Evolutionary conservation across 306 rosid genomes (phyloP), one percentile per base, ranked within the genome.

Genomic region (Rubus idaeus): DNA sequence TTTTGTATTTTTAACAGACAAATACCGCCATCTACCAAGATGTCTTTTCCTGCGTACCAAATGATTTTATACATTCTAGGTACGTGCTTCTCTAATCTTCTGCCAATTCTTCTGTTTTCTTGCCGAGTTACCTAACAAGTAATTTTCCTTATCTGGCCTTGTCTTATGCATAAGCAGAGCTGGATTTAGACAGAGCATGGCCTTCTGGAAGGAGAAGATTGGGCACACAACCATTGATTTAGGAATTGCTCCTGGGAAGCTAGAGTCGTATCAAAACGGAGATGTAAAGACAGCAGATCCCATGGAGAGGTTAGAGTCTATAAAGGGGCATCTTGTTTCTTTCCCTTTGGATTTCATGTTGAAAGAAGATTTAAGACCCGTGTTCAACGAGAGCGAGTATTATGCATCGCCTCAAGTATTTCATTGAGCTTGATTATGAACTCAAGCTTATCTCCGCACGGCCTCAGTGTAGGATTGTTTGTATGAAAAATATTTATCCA

Each of bases 321-420:
- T 92, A 63, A 92, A 50, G 82, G 99, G 98, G 42, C 98, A 95
- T 83, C 98, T 95, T 20, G 99, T 92, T 52, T 92, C 96, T 26
- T 92, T 91, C 84, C 95, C 99, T 23, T 79, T 95, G 84, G 96
- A 95, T 76, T 95, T 95, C 85, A 87, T 95, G 90, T 78, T 90
- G 86, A 85, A 88, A 71, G 99, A 95, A 92, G 96, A 88, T 78
- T 82, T 95, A n/a, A 86, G 97, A 87, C 99, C 99, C 37, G 92
- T 89, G 39, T 92, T 95, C 84, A 95, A 86, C 53, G 97, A 92
- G 79, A 93, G 99, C 55, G 98, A 95, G 82, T 95, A 95, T 74
- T 92, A 95, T 64, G 97, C 99, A 1, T 70, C 91, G 9, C 72
- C 97, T 84, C 97, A 89, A 76, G 99, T 95, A 71, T 95, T 95